Evolutionary conservation across 495 filamentous ascomycete species (phyloP).

Genomic region (Tuber aestivum): DNA sequence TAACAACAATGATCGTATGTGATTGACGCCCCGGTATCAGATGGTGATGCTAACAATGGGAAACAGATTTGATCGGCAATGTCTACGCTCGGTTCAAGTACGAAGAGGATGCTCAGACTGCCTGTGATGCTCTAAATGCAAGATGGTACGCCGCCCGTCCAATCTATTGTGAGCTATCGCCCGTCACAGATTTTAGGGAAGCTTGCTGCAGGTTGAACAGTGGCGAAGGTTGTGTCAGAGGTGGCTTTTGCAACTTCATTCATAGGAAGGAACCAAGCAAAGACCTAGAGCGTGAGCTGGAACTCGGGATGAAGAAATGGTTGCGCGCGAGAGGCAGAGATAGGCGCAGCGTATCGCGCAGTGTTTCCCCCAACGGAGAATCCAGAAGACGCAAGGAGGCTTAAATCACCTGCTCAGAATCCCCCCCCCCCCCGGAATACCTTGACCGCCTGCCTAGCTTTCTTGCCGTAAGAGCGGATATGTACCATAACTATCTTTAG

Average conservation of each 20-base stretch:
- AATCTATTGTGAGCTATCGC: conserved; percentile 94
- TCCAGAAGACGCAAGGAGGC: conserved; percentile 41
- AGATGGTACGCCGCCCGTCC: conserved; percentile 97
- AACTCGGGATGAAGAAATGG: conserved; percentile 92
- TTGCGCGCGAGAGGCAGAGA: conserved; percentile 77
- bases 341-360: conserved; percentile 62
- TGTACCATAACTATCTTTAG: conserved; percentile 1
- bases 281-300: conserved; percentile 82
- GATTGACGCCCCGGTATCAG: conserved; percentile 11
- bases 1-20: conserved; percentile 92
- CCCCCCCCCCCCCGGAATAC: neutral
- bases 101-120: conserved; percentile 88
- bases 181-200: conserved; percentile 97
- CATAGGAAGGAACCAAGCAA: conserved; percentile 87
- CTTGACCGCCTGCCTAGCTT: neutral
- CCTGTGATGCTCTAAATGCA: conserved; percentile 87
- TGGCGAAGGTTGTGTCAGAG: conserved; percentile 90
- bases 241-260: conserved; percentile 99
- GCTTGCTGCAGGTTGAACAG: conserved; percentile 92
- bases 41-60: conserved; percentile 1
- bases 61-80: conserved; percentile 89
- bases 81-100: conserved; percentile 99
- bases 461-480: neutral
- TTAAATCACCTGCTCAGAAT: neutral
- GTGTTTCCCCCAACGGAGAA: conserved; percentile 46